These are phyloP conservation scores for Eucalyptus sp. DNA, from an alignment of 345 rosid genomes.

Conservation along the genomic window DNA sequence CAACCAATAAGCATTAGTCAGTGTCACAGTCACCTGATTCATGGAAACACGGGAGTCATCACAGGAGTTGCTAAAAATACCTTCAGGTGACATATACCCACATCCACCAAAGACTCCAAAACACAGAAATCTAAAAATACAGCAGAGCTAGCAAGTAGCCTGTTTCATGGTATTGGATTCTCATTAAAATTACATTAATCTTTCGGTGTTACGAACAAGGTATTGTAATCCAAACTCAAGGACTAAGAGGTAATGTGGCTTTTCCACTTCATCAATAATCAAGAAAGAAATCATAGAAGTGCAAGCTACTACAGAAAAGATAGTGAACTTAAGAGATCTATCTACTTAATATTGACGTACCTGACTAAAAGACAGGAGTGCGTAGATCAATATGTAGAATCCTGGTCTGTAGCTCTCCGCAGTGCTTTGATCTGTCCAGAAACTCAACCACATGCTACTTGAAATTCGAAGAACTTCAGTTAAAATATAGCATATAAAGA, in stretches of 20 bases:
- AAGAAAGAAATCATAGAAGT: neutral
- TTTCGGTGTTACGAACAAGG: neutral
- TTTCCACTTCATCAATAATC: neutral
- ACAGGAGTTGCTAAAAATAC: neutral
- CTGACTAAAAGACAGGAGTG: conserved; percentile 74
- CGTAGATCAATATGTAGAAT: conserved; percentile 46
- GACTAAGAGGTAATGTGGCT: neutral
- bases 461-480: conserved; percentile 80
- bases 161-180: neutral
- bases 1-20: conserved; percentile 79
- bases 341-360: conserved; percentile 16
- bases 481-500: conserved; percentile 54
- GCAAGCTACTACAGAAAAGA: neutral
- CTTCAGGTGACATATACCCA: neutral
- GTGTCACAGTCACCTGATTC: conserved; percentile 62
- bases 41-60: neutral
- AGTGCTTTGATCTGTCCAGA: conserved; percentile 76
- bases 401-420: conserved; percentile 39
- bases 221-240: neutral
- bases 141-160: neutral
- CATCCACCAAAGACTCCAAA: neutral
- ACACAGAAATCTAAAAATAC: neutral
- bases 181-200: neutral
- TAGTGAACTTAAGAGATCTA: neutral
- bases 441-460: conserved; percentile 88